Evolutionary conservation across 306 rosid genomes (phyloP), one percentile per base, ranked within the genome.

Genomic region (Oemleria cerasiformis): DNA sequence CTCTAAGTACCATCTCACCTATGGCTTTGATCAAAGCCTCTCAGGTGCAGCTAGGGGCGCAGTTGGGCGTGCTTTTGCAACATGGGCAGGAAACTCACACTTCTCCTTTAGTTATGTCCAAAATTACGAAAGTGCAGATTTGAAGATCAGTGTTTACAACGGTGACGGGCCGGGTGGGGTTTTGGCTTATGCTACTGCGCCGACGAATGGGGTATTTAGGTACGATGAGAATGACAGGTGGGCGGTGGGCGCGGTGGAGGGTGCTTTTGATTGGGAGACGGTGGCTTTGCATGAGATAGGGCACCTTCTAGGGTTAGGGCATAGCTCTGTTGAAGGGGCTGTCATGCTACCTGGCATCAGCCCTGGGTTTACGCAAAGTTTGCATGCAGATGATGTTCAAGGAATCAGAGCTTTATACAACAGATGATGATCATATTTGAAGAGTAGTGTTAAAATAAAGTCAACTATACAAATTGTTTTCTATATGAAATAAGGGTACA

Each of bases 201-300:
- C 84, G 0, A 12, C 71, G 4, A 68, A 68, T 21, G 86, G 86
- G 49, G 60, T 71, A 69, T 23, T 79, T 5, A 84, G 79, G 16
- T 83, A 20, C 12, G 81, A 83, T 11, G 72, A 60, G 0, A 84
- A 79, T 8, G 87, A 75, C 43, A 0, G 1, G 0, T 83, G 84
- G 84, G 56, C 59, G 0, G 54, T 48, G 13, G 75, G 76, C 0
- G 56, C 54, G 19, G 16, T 0, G 3, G 30, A 45, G 5, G 61
- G n/a, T 13, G 56, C 55, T 5, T 20, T 0, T 58, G 86, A 83
- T 15, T n/a, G 75, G 44, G 77, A 83, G 45, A 71, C 79, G 0
- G 74, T 83, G 49, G 68, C 79, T 8, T 50, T 83, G 81, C 86
- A 83, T 57, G 86, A 83, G 25, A 75, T 79, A 0, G 86, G 84